Conservation (phyloP, 2,329 filamentous ascomycete genomes). For the Phialocephala sp. region DNA sequence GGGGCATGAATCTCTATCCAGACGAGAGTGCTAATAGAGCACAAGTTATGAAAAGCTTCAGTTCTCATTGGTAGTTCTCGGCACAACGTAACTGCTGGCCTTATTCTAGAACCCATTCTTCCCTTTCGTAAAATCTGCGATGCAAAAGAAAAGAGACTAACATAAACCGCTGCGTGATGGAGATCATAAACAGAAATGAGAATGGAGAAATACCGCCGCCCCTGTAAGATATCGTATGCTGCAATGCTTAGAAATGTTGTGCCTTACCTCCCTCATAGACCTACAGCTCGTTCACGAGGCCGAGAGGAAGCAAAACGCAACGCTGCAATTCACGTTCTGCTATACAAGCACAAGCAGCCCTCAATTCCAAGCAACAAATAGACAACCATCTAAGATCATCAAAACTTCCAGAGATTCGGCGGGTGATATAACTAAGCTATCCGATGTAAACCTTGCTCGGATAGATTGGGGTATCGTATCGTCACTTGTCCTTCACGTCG, state of each 20-base stretch:
- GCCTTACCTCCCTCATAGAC: background rate
- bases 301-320: conserved; percentile 30
- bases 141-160: conserved; percentile 39
- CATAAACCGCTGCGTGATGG: conserved; percentile 40
- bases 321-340: conserved; percentile 26
- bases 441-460: conserved; percentile 6
- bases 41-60: conserved; percentile 9
- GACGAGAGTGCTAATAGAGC: background rate
- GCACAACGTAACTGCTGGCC: conserved; percentile 39
- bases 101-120: conserved; percentile 38
- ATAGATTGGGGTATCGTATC: conserved; percentile 10
- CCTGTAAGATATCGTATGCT: conserved; percentile 12
- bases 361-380: conserved; percentile 34
- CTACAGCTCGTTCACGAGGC: conserved; percentile 21
- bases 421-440: conserved; percentile 1
- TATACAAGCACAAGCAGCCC: conserved; percentile 29
- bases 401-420: conserved; percentile 19
- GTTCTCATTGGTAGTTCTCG: conserved; percentile 37
- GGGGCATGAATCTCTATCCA: background rate
- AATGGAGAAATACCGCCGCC: conserved; percentile 26
- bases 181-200: conserved; percentile 39
- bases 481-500: conserved; percentile 28
- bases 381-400: conserved; percentile 35
- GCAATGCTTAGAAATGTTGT: conserved; percentile 21
- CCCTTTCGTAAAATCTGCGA: conserved; percentile 36